Percentiles rank a stretch among this genome's conserved stretches.
phyloP scores from a whole-genome alignment of 2,329 filamentous ascomycete genomes.

The Raffaelea deltoideospora region DNA sequence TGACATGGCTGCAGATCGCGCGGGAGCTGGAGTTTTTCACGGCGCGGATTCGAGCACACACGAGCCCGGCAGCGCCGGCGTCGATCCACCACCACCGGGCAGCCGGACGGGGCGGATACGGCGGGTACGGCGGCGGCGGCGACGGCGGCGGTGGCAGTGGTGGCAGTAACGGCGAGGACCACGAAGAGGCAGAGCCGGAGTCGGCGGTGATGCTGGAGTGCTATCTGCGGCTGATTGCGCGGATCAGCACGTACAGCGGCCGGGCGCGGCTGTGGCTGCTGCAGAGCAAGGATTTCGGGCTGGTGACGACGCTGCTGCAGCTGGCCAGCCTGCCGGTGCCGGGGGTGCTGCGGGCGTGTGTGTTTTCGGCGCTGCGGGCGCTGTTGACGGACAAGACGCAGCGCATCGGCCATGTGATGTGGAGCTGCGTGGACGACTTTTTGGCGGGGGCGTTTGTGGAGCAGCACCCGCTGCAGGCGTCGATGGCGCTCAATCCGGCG shows the following conservation, averaged over 20 bases:
- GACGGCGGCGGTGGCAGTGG: too few relatives aligned
- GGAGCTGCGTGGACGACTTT: constrained; percentile 69
- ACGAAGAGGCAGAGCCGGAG: constrained; percentile 74
- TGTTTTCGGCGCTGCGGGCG: constrained; percentile 63
- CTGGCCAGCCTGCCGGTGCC: constrained; percentile 66
- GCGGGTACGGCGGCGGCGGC: too few relatives aligned
- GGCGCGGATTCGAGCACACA: constrained; percentile 59
- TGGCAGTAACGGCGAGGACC: too few relatives aligned
- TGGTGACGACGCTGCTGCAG: constrained; percentile 62
- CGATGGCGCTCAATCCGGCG: too few relatives aligned
- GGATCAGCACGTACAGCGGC: constrained; percentile 61
- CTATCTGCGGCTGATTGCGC: constrained; percentile 76
- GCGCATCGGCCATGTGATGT: constrained; percentile 56
- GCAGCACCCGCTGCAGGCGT: constrained; percentile 15
- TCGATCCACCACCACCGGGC: constrained; percentile 45
- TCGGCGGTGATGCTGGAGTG: constrained; percentile 94
- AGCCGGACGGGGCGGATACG: too few relatives aligned
- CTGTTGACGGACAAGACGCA: constrained; percentile 61
- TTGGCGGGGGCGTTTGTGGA: constrained; percentile 42
- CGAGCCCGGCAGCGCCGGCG: constrained; percentile 36
- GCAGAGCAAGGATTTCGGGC: constrained; percentile 39
- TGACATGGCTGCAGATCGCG: constrained; percentile 90
- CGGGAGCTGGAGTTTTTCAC: constrained; percentile 78
- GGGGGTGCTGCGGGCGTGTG: constrained; percentile 63
- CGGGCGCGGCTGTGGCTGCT: constrained; percentile 61